Conservation (phyloP, 2,329 filamentous ascomycete species). For the Stagonosporopsis vannaccii region DNA sequence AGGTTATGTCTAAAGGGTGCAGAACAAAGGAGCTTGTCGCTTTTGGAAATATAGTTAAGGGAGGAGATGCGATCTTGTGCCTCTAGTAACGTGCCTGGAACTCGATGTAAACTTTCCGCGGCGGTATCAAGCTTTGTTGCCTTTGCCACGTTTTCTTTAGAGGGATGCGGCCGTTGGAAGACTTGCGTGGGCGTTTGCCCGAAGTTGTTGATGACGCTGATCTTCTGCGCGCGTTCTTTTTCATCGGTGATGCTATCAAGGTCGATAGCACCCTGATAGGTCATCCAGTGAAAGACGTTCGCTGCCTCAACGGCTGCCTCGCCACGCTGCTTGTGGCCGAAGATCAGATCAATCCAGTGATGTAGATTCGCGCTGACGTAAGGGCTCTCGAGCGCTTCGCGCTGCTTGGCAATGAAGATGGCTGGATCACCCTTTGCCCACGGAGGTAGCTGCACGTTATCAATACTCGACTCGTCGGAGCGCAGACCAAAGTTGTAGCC, state of each 20-base stretch:
- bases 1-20: conserved; percentile 87
- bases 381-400: conserved; percentile 93
- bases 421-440: conserved; percentile 97
- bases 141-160: conserved; percentile 72
- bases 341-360: conserved; percentile 94
- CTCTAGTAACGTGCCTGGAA: conserved; percentile 78
- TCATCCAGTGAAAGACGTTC: conserved; percentile 96
- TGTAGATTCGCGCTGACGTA: conserved; percentile 90
- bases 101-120: conserved; percentile 76
- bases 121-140: conserved; percentile 77
- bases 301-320: conserved; percentile 89
- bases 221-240: conserved; percentile 84
- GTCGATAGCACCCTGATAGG: conserved; percentile 92
- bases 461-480: conserved; percentile 78
- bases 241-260: conserved; percentile 90
- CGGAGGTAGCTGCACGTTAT: conserved; percentile 86
- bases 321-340: conserved; percentile 91
- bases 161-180: conserved; percentile 80
- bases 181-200: conserved; percentile 97
- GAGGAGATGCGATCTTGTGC: conserved; percentile 82
- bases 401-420: conserved; percentile 93
- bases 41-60: conserved; percentile 77
- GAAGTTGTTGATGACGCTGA: conserved; percentile 98
- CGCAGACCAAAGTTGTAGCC: conserved; percentile 93
- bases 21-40: conserved; percentile 83